Base-by-base conservation (phyloP, 2,329 filamentous ascomycete species). In the Scedosporium aurantiacum region DNA sequence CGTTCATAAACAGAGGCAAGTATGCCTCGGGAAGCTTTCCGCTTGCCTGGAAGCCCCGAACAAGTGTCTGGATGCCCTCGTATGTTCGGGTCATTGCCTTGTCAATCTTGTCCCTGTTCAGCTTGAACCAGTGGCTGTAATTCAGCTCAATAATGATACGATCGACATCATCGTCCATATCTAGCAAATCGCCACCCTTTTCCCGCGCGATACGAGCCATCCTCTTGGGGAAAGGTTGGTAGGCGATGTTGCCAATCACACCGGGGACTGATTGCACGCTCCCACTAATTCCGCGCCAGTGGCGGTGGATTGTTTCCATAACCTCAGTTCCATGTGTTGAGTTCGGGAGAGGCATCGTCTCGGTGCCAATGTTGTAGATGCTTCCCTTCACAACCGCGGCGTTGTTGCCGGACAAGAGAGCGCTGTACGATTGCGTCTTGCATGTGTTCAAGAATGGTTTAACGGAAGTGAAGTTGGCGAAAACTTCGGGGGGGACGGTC, bases 1-100 rank as follows among this genome's bases (percentile, higher is more conserved):
- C 74, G 64, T 78, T 79, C 70, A 74, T 72, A 65, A 77, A 78
- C 8, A 78, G 64, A 12, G 76, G 76, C 58, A 75, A 66, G 62
- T 74, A 76, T 1, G 67, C 71, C 27, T 72, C 67, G 4, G 70
- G 67, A 54, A 77, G 63, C 28, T 67, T 64, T 32, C 72, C 73
- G 25, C 71, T 68, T 16, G 64, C 66, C 61, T 74, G 67, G 63
- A 70, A 72, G 14, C 66, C 65, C 59, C 67, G 50, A 3, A 73
- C 70, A n/a, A 69, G 63, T 23, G 66, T 62, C 43, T 65, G 60
- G 55, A 75, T 66, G 1, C 74, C 74, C 10, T 62, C 61, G 56
- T 75, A 76, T 16, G 72, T 72, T 25, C 69, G 66, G 60, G 68
- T 67, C 73, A 75, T 75, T 10, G 70, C 69, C 14, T 58, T 50